Conservation (phyloP, 768 basidiomycete species). For the Kwoniella europaea region DNA sequence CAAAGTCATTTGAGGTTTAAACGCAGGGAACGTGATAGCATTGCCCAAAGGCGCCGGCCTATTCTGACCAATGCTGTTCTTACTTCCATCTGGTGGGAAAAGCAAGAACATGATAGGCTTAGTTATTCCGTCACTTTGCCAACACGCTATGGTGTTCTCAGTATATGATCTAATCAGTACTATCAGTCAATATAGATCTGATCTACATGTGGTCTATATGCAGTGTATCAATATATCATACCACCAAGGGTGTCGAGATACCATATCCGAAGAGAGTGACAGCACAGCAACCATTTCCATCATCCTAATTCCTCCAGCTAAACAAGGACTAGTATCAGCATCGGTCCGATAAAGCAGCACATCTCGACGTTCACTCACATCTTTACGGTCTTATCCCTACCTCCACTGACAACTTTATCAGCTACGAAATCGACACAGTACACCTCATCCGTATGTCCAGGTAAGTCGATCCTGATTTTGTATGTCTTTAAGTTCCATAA, state of each 20-base stretch:
- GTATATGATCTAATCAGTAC: not conserved
- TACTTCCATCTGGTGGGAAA: no score
- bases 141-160: not conserved
- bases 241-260: no score
- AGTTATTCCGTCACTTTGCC: not conserved
- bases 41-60: no score
- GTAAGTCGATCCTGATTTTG: conserved; percentile 91
- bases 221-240: no score
- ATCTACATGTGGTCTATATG: no score
- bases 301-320: conserved; percentile 19
- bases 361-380: no score
- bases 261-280: no score
- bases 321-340: not conserved
- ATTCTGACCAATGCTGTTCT: no score
- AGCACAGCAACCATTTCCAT: not conserved
- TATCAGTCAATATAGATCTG: not conserved
- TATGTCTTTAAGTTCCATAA: conserved; percentile 97
- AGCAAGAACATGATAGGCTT: not conserved
- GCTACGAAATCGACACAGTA: conserved; percentile 99
- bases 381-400: conserved; percentile 85
- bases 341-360: not conserved
- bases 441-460: conserved; percentile 96
- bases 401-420: conserved; percentile 98
- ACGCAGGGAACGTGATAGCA: not conserved
- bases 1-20: not conserved